Conservation (phyloP, 2,329 filamentous ascomycete species). For the Niveomyces coronatus region DNA sequence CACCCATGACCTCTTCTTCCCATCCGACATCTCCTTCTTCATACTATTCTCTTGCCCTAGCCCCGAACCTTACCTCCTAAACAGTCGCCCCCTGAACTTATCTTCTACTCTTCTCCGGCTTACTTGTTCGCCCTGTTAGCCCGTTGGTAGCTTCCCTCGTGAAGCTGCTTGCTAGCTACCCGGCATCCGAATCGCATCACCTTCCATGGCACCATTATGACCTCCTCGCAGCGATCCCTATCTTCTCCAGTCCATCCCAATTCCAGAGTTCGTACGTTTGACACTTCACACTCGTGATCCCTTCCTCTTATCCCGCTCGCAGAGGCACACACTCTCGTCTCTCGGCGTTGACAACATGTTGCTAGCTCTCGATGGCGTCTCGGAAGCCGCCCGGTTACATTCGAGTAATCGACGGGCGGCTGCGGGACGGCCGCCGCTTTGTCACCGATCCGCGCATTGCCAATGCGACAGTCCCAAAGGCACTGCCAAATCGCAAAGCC, state of each 20-base stretch:
- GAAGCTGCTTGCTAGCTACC: slow-evolving; percentile 26
- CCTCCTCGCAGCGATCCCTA: slow-evolving; percentile 51
- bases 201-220: slow-evolving; percentile 43
- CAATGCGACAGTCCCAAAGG: slow-evolving; percentile 3
- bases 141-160: slow-evolving; percentile 12
- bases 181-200: slow-evolving; percentile 16
- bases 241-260: slow-evolving; percentile 52
- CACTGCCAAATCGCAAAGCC: slow-evolving; percentile 3
- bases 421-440: too few relatives aligned
- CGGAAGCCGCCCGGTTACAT: too few relatives aligned
- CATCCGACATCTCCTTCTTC: neutral
- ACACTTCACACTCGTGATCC: neutral
- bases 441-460: neutral
- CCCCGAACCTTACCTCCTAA: neutral
- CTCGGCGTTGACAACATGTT: too few relatives aligned
- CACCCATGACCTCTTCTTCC: neutral
- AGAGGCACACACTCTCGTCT: neutral
- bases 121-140: slow-evolving; percentile 6
- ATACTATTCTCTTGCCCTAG: slow-evolving; percentile 2
- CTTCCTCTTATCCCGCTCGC: neutral
- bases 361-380: too few relatives aligned
- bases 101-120: slow-evolving; percentile 4
- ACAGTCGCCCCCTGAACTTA: neutral
- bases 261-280: slow-evolving; percentile 48
- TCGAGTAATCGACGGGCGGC: too few relatives aligned